Percentiles rank a stretch among this genome's conserved stretches.
Conservation (phyloP, 352 stramenopile genomes). For the Phytophthora podocarpi region DNA sequence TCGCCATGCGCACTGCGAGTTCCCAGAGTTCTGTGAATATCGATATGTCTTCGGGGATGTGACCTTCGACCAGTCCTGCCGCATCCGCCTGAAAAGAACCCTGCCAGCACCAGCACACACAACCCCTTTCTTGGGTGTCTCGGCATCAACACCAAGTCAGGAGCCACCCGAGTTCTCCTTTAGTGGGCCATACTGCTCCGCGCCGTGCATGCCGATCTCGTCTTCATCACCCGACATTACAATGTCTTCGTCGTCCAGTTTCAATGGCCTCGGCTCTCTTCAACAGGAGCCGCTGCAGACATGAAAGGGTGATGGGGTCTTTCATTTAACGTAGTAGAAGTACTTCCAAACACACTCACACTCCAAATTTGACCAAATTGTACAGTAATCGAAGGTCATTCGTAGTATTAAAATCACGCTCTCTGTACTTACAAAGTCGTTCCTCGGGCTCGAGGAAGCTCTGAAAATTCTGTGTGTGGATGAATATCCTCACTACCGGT, state of each 20-base stretch:
- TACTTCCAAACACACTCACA: no score
- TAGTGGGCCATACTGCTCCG: conserved; percentile 51
- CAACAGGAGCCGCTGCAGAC: conserved; percentile 32
- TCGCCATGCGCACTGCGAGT: conserved; percentile 69
- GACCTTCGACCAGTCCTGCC: conserved; percentile 82
- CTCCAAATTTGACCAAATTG: no score
- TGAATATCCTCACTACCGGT: no score
- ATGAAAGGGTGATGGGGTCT: conserved; percentile 6
- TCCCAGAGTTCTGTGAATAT: conserved; percentile 82
- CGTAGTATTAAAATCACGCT: no score
- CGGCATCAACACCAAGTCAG: conserved; percentile 23
- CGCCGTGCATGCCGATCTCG: conserved; percentile 32
- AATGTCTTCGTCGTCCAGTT: conserved; percentile 28
- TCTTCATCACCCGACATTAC: conserved; percentile 27
- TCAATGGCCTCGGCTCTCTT: conserved; percentile 32
- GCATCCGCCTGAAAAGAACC: conserved; percentile 51
- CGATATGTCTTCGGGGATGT: conserved; percentile 83
- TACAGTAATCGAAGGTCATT: no score
- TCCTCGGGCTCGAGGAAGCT: no score
- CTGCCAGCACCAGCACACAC: conserved; percentile 13
- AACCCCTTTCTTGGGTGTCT: conserved; percentile 35
- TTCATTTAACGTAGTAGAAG: conserved; percentile 19
- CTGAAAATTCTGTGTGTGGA: no score
- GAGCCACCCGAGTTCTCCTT: conserved; percentile 30
- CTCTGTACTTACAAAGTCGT: no score